These are phyloP conservation scores for Neurospora sp. DNA, from an alignment of 495 filamentous ascomycete species.

Conservation along the genomic window DNA sequence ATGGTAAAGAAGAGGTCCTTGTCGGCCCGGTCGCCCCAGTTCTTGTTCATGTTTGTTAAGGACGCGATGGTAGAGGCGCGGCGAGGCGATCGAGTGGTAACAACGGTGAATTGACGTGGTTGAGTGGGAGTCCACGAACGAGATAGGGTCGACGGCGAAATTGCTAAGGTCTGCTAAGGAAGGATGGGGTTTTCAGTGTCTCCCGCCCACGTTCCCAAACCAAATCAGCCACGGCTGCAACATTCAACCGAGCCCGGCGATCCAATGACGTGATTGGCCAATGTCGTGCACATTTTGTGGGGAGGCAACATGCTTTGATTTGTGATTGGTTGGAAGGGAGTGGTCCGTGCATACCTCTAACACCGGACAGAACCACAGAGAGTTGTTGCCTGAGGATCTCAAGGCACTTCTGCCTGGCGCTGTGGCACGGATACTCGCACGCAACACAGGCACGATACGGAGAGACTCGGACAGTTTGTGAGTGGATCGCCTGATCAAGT, in stretches of 20 bases:
- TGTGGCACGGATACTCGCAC: neutral
- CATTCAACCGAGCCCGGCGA: conserved; percentile 14
- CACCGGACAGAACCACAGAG: neutral
- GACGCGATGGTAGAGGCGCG: neutral
- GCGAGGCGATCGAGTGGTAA: conserved; percentile 1
- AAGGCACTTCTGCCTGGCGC: neutral
- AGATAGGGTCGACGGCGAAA: conserved; percentile 10
- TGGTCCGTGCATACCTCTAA: neutral
- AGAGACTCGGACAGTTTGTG: neutral
- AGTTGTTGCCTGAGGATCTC: neutral
- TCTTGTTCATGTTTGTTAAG: conserved; percentile 34
- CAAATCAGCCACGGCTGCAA: conserved; percentile 8
- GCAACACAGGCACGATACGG: neutral
- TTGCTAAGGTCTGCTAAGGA: conserved; percentile 28
- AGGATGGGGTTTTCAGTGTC: conserved; percentile 12
- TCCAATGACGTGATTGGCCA: neutral
- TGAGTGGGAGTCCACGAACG: conserved; percentile 6
- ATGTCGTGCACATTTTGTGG: neutral
- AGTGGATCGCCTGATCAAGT: conserved; percentile 11
- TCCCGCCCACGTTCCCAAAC: conserved; percentile 12
- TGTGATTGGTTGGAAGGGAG: neutral
- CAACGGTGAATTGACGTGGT: neutral
- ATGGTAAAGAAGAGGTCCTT: conserved; percentile 46
- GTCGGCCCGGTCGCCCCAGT: conserved; percentile 44
- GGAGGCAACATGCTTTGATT: too few relatives aligned